phyloP scores from a whole-genome alignment of 1,284 basidiomycete species.

The Lentinus polychrous region DNA sequence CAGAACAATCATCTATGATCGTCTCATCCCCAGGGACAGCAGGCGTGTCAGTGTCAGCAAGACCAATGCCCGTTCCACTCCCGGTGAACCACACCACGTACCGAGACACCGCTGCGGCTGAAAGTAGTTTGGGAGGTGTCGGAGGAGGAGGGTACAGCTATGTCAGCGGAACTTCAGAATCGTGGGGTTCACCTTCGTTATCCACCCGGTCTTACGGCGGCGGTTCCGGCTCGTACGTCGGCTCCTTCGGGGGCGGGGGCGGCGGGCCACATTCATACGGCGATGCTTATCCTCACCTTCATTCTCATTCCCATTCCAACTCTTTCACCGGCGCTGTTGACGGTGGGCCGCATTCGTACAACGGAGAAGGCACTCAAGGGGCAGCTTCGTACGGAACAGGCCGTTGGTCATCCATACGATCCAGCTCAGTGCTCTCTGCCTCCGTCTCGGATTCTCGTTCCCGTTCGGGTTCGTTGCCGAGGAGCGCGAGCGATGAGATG shows the following conservation, averaged over 20 bases:
- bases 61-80: slow-evolving; percentile 18
- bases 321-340: no score
- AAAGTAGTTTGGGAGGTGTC: background rate
- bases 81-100: slow-evolving; percentile 15
- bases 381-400: slow-evolving; percentile 27
- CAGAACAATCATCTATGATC: slow-evolving; percentile 10
- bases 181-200: slow-evolving; percentile 20
- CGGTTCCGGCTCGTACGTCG: no score
- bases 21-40: slow-evolving; percentile 7
- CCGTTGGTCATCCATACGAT: slow-evolving; percentile 47
- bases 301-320: no score
- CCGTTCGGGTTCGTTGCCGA: slow-evolving; percentile 29
- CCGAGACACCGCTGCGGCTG: slow-evolving; percentile 13
- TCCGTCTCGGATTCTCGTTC: slow-evolving; percentile 25
- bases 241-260: no score
- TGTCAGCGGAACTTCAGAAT: slow-evolving; percentile 17
- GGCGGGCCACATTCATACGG: no score
- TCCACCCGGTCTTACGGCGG: slow-evolving; percentile 20
- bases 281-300: no score
- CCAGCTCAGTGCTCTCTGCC: slow-evolving; percentile 34
- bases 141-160: slow-evolving; percentile 16
- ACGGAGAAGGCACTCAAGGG: no score
- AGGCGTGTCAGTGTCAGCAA: no score
- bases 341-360: no score
- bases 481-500: slow-evolving; percentile 28